phyloP scores from a whole-genome alignment of 2,329 filamentous ascomycete species.

The Ceratocystis cacaofunesta region DNA sequence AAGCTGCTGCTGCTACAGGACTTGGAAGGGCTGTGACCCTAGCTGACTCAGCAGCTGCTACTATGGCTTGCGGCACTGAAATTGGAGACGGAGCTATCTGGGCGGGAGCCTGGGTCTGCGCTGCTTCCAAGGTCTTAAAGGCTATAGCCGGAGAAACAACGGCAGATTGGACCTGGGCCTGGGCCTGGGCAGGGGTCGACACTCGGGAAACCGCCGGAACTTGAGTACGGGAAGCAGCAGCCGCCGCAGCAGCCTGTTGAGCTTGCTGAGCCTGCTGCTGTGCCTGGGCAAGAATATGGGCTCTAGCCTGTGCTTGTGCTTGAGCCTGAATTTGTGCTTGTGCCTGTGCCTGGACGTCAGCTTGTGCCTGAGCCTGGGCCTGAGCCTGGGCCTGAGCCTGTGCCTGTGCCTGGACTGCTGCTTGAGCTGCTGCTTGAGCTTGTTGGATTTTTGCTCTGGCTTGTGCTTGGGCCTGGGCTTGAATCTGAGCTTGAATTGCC shows the following conservation, averaged over 20 bases:
- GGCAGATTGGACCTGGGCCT: not conserved
- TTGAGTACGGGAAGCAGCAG: constrained; percentile 8
- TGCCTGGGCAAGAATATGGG: constrained; percentile 3
- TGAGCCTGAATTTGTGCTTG: constrained; percentile 12
- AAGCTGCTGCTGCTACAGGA: not conserved
- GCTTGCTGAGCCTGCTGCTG: constrained; percentile 19
- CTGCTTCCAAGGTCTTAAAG: not conserved
- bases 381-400: constrained; percentile 13
- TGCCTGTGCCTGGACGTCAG: not conserved
- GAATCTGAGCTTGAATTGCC: constrained; percentile 17
- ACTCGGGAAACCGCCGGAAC: constrained; percentile 2
- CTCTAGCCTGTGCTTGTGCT: constrained; percentile 18
- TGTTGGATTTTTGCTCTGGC: constrained; percentile 10
- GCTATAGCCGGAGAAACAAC: not conserved
- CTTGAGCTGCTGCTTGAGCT: constrained; percentile 18
- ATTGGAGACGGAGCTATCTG: not conserved
- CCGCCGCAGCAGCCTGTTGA: constrained; percentile 18
- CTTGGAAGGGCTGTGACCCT: not conserved
- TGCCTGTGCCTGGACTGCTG: constrained; percentile 19
- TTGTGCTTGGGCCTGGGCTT: constrained; percentile 18
- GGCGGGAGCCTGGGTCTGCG: not conserved
- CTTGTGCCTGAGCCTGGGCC: constrained; percentile 16
- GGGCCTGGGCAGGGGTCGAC: not conserved
- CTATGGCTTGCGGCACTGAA: not conserved
- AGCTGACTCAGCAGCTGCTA: not conserved